Evolutionary conservation across 345 rosid genomes (phyloP).

Genomic region (Melastoma malabathricum): DNA sequence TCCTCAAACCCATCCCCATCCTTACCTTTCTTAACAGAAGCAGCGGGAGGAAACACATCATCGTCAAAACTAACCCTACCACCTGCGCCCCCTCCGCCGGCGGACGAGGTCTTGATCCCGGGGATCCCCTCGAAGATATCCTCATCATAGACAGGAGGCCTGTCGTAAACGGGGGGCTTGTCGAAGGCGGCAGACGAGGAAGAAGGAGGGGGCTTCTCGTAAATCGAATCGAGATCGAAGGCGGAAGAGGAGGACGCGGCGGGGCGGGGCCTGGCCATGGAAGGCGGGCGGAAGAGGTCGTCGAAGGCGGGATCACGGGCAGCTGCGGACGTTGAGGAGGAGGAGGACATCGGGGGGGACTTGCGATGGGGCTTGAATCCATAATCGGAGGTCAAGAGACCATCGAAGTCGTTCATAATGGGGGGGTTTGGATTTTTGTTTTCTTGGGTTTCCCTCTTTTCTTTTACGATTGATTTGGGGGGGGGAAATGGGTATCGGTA

Average conservation of each 20-base stretch:
- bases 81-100: conserved; percentile 10
- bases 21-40: conserved; percentile 2
- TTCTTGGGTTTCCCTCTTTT: no score
- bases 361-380: conserved; percentile 39
- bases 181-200: conserved; percentile 4
- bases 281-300: no score
- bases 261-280: no score
- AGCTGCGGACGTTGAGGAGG: conserved; percentile 7
- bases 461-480: no score
- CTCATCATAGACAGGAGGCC: no score
- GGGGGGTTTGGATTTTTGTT: background rate
- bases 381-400: conserved; percentile 22
- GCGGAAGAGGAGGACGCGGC: conserved; percentile 1
- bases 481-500: no score
- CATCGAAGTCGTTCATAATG: conserved; percentile 33
- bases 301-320: background rate
- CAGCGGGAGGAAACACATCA: conserved; percentile 28
- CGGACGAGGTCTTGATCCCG: conserved; percentile 20
- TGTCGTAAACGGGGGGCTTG: conserved; percentile 9
- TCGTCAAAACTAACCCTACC: conserved; percentile 19
- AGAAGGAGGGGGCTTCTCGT: background rate
- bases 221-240: conserved; percentile 6
- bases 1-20: conserved; percentile 18
- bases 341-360: conserved; percentile 32
- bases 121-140: conserved; percentile 6